Evolutionary conservation across 2,329 filamentous ascomycete species (phyloP).

Genomic region (Colletotrichum sp.): DNA sequence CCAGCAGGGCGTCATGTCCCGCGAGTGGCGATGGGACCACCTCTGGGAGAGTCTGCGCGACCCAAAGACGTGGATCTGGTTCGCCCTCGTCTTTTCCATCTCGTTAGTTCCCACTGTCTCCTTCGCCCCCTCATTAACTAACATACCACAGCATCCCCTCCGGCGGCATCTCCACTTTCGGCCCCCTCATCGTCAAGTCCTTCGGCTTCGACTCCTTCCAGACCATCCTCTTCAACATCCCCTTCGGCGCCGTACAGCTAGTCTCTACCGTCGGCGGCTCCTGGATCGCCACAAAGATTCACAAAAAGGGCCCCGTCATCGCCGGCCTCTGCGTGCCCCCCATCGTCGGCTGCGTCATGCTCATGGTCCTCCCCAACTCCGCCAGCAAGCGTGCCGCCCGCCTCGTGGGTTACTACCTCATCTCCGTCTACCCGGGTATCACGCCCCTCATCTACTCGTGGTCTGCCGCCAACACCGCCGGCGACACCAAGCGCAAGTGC

Average conservation of each 20-base stretch:
- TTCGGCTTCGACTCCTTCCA: slow-evolving; percentile 63
- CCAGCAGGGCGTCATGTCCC: slow-evolving; percentile 46
- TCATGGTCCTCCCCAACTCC: slow-evolving; percentile 54
- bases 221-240: slow-evolving; percentile 66
- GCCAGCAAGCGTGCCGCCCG: slow-evolving; percentile 51
- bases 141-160: slow-evolving; percentile 45
- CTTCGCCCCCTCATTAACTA: neutral
- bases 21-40: slow-evolving; percentile 47
- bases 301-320: slow-evolving; percentile 61
- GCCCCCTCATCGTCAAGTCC: slow-evolving; percentile 60
- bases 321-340: slow-evolving; percentile 60
- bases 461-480: slow-evolving; percentile 64
- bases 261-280: slow-evolving; percentile 64
- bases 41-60: slow-evolving; percentile 42
- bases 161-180: slow-evolving; percentile 64
- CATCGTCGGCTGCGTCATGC: slow-evolving; percentile 59
- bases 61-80: slow-evolving; percentile 49
- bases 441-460: slow-evolving; percentile 62
- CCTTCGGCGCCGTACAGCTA: slow-evolving; percentile 65
- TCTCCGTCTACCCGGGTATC: slow-evolving; percentile 62
- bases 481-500: slow-evolving; percentile 71
- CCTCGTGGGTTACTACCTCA: slow-evolving; percentile 63
- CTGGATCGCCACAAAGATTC: slow-evolving; percentile 57
- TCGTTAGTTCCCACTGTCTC: slow-evolving; percentile 39
- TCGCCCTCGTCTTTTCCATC: slow-evolving; percentile 54